Base-by-base conservation (phyloP, 345 rosid species). In the Bretschneidera sinensis region DNA sequence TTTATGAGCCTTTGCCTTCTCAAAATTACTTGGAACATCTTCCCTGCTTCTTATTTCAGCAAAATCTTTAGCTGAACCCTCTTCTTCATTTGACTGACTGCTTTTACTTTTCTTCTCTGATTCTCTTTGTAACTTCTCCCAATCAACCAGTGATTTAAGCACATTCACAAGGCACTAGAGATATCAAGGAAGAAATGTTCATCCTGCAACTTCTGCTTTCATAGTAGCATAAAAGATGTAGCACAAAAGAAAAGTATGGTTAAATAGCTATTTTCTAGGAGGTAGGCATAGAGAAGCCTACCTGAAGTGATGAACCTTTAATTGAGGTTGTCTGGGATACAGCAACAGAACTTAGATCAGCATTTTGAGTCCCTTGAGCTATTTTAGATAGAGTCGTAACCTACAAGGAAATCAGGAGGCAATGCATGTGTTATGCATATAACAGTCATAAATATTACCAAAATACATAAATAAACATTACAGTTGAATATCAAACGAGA, bases 1-100 rank as follows among this genome's bases (percentile, higher is more conserved):
- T 70, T 92, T 88, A 78, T 88, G 97, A 80, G 97, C 99, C 80
- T 94, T 94, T 33, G 92, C 91, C 81, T 83, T 94, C 81, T 90
- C 97, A 79, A 90, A 90, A 69, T 82, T 77, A 79, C 85, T 87
- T 67, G 91, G 69, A 67, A 57, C 70, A 73, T 90, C 99, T 59
- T 86, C 91, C 80, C 76, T 72, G 75, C 63, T 69, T 71, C 78
- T 85, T 60, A 59, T 43, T 75, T 84, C 91, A 51, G 51, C 59
- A 62, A 80, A 73, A 73, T 82, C 74, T 52, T 71, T 52, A 61
- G 78, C 52, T 55, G 74, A 65, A 70, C 62, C 71, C 55, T 59
- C 54, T 35, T 70, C 71, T 66, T 74, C 83, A 33, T 67, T 65
- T 60, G 78, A 79, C 48, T 66, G 71, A 71, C 57, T 65, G 34